phyloP scores from a whole-genome alignment of 176 grass and related monocot species.

The sorghum (Sorghum bicolor) region DNA sequence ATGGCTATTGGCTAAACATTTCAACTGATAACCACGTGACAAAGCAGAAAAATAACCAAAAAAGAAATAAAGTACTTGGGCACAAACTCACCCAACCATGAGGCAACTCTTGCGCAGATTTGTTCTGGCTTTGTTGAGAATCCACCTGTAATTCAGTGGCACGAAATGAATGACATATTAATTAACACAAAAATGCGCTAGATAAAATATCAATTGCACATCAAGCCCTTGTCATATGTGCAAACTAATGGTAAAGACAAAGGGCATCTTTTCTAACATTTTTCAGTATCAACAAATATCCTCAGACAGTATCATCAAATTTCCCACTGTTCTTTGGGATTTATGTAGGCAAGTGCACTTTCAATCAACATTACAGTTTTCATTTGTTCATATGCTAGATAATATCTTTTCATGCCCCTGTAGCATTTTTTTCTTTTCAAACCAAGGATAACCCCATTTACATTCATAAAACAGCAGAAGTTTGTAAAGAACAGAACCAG shows the following conservation, averaged over 20 bases:
- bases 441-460: not conserved
- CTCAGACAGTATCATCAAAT: not conserved
- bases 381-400: constrained; percentile 1
- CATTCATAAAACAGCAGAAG: not conserved
- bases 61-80: not conserved
- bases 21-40: constrained; percentile 9
- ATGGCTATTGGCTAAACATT: not conserved
- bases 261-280: not conserved
- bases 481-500: not conserved
- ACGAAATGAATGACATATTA: not conserved
- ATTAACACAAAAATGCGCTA: not conserved
- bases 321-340: not conserved
- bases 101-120: constrained; percentile 47
- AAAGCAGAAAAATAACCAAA: not conserved
- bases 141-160: constrained; percentile 44
- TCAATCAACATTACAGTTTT: not conserved
- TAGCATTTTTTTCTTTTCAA: not conserved
- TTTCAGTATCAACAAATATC: not conserved
- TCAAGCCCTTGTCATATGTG: not conserved
- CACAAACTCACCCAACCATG: constrained; percentile 71
- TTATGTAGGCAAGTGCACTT: not conserved
- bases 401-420: not conserved
- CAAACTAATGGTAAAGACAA: not conserved
- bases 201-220: constrained; percentile 21
- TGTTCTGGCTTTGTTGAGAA: constrained; percentile 33